Base-by-base conservation (phyloP, 2,329 filamentous ascomycete genomes). In the Trichoderma koningii region DNA sequence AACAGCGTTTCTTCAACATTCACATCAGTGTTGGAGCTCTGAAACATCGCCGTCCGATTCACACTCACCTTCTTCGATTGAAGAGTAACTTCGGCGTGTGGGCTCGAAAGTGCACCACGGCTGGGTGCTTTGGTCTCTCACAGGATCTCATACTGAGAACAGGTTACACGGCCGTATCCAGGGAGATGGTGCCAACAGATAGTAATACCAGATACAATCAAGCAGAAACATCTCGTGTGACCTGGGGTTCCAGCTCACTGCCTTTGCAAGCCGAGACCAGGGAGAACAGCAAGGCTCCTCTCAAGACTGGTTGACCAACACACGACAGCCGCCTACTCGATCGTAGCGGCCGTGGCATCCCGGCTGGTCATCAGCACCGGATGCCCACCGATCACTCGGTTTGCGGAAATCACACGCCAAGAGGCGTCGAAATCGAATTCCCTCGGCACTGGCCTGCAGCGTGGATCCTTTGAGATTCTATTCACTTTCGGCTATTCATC, bases 401-500 rank as follows among this genome's bases (percentile, higher is more conserved):
- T 41, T 47, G 28, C n/a, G 30, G 21, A 28, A 14, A 34, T 34
- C 28, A 34, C 28, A 19, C 28, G 50, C 21, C 21, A 51, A 44
- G 59, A 26, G 52, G n/a, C 14, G 23, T 45, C 17, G 19, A 51
- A 42, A 28, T n/a, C 34, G 14, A 42, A 48, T 34, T 42, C 51
- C 17, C 19, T 21, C 45, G 50, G 7, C 45, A 60, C 45, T 26
- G 47, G n/a, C 21, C 34, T 42, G 47, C 48, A 52, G 23, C 59
- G 34, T 55, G 26, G 50, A 55, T 48, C 59, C 41, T 28, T 42
- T 26, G 15, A 38, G 48, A 23, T 38, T 53, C 26, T 45, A 47
- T 38, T 53, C 41, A 53, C 41, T 63, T 51, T 63, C 60, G 60
- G 50, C 48, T 63, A 63, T 55, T 38, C 30, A n/a, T 28, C 53